Base-by-base conservation (phyloP, 2,329 filamentous ascomycete genomes). In the Botryotinia globosa region DNA sequence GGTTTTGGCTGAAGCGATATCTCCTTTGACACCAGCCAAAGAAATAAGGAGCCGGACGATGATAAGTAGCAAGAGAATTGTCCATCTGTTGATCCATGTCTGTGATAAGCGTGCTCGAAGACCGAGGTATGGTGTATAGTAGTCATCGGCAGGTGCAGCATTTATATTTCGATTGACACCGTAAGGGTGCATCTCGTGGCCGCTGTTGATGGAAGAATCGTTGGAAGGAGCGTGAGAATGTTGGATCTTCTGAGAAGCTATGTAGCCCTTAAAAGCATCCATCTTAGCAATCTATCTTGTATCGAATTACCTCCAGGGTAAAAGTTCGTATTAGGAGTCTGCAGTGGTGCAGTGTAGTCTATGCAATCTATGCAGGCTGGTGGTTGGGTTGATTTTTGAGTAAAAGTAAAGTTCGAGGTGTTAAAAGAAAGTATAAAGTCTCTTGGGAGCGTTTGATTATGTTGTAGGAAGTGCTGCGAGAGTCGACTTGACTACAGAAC, bases 1-100 rank as follows among this genome's bases (percentile, higher is more conserved):
- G 72, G 85, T 82, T 81, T 94, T 91, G 65, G 96, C 95, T 72
- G 90, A 89, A 71, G 83, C 88, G 76, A 98, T 88, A 80, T 94
- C 90, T 77, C 89, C 86, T 80, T 94, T 87, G 75, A 98, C 87
- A 77, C 88, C 87, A 72, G 87, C 86, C 72, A 95, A 88, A 54
- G 94, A 89, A 74, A 98, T 85, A 69, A 99, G 84, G 74, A 95
- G 88, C 73, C 94, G 90, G 75, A 92, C 88, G 69, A 99, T 90
- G 72, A 98, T 91, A 71, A 99, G 89, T 73, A 97, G 82, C 65
- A 98, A 86, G 65, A 99, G 87, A 74, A 98, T 86, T 56, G 96
- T 98, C 96, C 96, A 99, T 82, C 93, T 89, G 85, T 99, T 98
- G 84, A 99, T 90, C 94, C 95, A 98, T 82, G 97, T 88, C 85